These are phyloP conservation scores for Kwoniella bestiolae DNA, from an alignment of 768 basidiomycete species.

Conservation along the genomic window DNA sequence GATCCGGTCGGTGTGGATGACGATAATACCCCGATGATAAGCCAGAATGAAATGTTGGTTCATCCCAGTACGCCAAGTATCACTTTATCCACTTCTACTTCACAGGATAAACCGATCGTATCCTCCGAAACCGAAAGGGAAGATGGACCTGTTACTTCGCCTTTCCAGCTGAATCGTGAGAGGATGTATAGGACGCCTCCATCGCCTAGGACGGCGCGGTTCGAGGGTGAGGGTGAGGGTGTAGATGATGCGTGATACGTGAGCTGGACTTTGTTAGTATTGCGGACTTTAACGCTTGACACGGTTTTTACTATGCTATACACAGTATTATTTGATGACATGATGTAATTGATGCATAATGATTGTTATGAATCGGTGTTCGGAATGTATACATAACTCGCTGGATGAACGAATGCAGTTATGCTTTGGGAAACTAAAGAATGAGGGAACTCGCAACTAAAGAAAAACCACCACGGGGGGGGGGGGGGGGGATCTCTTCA, in stretches of 20 bases:
- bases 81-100: background rate
- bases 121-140: background rate
- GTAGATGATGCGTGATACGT: too few species aligned
- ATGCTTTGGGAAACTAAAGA: too few species aligned
- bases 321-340: background rate
- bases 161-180: conserved; percentile 33
- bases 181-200: conserved; percentile 40
- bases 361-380: background rate
- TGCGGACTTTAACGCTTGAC: too few species aligned
- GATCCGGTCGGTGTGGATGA: background rate
- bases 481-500: too few species aligned
- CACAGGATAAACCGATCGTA: background rate
- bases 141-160: conserved; percentile 21
- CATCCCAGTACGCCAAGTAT: conserved; percentile 1
- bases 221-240: conserved; percentile 7
- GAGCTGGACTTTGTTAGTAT: too few species aligned
- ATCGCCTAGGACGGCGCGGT: conserved; percentile 31
- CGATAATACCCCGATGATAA: background rate
- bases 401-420: too few species aligned
- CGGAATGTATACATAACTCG: too few species aligned
- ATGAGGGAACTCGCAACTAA: too few species aligned
- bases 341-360: background rate
- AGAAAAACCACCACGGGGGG: too few species aligned
- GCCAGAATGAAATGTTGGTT: background rate
- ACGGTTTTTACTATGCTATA: too few species aligned